Evolutionary conservation across 2,329 filamentous ascomycete species (phyloP), one percentile per base, ranked within the genome.

Genomic region (Tolypocladium capitatum): DNA sequence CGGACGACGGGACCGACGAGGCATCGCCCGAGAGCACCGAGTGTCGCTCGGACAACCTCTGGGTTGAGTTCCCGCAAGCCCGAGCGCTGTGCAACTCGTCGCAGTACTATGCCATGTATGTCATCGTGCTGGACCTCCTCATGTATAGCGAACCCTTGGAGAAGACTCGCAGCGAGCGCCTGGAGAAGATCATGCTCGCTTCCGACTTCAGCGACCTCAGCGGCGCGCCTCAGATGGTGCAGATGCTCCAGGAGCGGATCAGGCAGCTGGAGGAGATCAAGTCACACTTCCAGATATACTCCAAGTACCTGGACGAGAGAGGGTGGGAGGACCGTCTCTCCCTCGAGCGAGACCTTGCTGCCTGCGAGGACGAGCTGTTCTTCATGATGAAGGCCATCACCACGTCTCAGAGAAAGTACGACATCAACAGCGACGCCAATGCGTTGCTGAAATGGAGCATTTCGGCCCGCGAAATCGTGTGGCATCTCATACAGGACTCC

Each of bases 311-410:
- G 27, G 91, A 97, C 64, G 82, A 83, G 58, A 81, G 86, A 59
- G 90, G 90, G 14, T 97, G 91, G 90, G 81, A 92, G 60, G 91
- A 97, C 61, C 80, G 89, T 32, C 73, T 96, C 50, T 70, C 83
- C n/a, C 75, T 99, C 40, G 92, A 98, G 61, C 83, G 86, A 46
- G 92, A 98, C 61, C 71, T 98, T 45, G 80, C 87, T 10, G 81
- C 81, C 20, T 96, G 88, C 59, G 92, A 97, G 63, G 92, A 98
- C 58, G 94, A 99, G 64, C 69, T 99, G 9, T 99, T 98, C 74
- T 98, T 98, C 69, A 86, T 98, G 72, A 97, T 98, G 92, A 97
- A 98, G 60, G 94, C 92, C 35, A 98, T 98, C 62, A 98, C 92
- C 1, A 94, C 89, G 3, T 94, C 91, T 5, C 92, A 98, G 65